These are phyloP conservation scores for Rhynchosporium secalis DNA, from an alignment of 2,329 filamentous ascomycete genomes.

Conservation along the genomic window DNA sequence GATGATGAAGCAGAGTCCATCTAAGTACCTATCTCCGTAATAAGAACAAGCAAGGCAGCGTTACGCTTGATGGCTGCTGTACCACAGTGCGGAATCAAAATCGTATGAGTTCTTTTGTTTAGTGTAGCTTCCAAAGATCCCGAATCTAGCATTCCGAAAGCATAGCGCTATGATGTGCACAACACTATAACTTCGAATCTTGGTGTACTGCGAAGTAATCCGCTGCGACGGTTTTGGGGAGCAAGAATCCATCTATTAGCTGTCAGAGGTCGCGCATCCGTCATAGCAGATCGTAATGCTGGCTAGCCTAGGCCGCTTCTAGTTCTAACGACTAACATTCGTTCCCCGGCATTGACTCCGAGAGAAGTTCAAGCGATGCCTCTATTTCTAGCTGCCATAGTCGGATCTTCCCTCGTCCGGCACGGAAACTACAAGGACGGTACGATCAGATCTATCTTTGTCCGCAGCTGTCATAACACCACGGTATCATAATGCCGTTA, in stretches of 20 bases:
- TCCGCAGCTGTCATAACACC: background rate
- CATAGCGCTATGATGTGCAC: background rate
- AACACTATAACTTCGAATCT: background rate
- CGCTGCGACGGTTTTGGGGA: background rate
- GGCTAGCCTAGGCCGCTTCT: no score
- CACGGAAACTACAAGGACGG: background rate
- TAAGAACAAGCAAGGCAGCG: background rate
- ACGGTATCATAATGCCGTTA: background rate
- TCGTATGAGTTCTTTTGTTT: background rate
- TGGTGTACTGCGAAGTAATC: background rate
- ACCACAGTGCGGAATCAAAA: background rate
- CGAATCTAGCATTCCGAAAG: background rate
- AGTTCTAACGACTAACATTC: background rate
- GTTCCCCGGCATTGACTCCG: background rate
- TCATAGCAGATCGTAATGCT: no score
- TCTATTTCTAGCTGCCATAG: background rate
- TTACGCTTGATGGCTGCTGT: background rate
- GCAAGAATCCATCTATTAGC: no score
- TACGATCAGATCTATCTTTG: background rate
- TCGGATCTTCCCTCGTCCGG: background rate
- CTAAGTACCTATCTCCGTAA: background rate
- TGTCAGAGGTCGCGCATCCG: no score
- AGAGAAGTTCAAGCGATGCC: background rate
- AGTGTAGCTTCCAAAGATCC: background rate
- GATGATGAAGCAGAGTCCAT: background rate